Base-by-base conservation (phyloP, 305 asterid genomes). In the Fraxinus ornus region DNA sequence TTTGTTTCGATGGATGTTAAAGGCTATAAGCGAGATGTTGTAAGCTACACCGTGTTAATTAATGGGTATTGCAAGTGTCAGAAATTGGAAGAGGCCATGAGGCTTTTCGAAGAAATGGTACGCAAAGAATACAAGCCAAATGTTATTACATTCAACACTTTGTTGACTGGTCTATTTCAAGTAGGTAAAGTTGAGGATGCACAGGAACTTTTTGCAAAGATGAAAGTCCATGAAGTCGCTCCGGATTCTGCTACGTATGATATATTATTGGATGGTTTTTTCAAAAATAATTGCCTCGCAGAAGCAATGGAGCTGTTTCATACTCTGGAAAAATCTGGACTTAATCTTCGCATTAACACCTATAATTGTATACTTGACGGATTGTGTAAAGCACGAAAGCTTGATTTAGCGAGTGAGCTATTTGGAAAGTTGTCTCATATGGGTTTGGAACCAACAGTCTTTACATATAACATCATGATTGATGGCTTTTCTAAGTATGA, bases 121-220 rank as follows among this genome's bases (percentile, higher is more conserved):
- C 5, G 4, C 7, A 49, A 15, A 49, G 19, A 49, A 49, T 15
- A 49, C 62, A 49, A 15, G 5, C 62, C 7, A 3, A 1, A 73
- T 4, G 52, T 79, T 28, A 39, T 76, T 77, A 86, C 86, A 32
- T 88, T 75, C 28, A 88, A 88, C 64, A 76, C 82, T 39, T 62
- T 88, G 83, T 57, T 88, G 79, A 21, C 83, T 12, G 82, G 86
- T 35, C 72, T 86, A 79, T 84, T 86, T 75, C 76, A 60, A 36
- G 80, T 8, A 62, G 85, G 90, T 78, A 86, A 10, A 17, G 85
- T 80, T 82, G 22, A n/a, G 28, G 82, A 81, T 66, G 86, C 86
- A 5, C 26, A 37, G 22, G 44, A 47, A 7, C 79, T 70, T 62
- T 82, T 71, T 74, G 26, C 3, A 4, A 85, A 82, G 80, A 86